phyloP scores from a whole-genome alignment of 495 filamentous ascomycete genomes.

The Penicillium goetzii region DNA sequence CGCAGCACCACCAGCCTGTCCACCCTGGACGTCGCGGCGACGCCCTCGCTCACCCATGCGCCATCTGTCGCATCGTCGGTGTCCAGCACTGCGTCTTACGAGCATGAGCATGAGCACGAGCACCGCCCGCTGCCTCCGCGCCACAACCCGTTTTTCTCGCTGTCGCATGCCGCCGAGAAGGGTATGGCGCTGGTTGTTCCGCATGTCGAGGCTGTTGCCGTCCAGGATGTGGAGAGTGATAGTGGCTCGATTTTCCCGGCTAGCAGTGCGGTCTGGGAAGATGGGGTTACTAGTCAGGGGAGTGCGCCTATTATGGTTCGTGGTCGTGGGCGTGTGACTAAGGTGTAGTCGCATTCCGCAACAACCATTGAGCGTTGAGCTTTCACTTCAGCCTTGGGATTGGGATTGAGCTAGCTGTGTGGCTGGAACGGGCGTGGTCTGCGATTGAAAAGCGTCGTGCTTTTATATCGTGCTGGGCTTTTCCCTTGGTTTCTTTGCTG shows the following conservation, averaged over 20 bases:
- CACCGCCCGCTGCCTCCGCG: slow-evolving; percentile 47
- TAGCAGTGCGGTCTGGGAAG: slow-evolving; percentile 39
- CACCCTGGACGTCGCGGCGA: slow-evolving; percentile 31
- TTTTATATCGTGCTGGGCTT: no score
- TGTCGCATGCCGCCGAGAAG: slow-evolving; percentile 39
- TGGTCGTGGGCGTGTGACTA: background rate
- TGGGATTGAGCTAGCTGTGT: background rate
- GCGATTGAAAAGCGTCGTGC: background rate
- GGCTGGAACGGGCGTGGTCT: background rate
- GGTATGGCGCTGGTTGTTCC: slow-evolving; percentile 50
- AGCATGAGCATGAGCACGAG: slow-evolving; percentile 37
- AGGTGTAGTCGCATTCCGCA: background rate
- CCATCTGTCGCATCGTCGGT: slow-evolving; percentile 52
- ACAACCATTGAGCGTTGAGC: background rate
- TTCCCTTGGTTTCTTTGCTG: no score
- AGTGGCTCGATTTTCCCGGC: slow-evolving; percentile 42
- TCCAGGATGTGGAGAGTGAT: slow-evolving; percentile 23
- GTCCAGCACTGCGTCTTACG: slow-evolving; percentile 46
- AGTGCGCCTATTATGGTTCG: slow-evolving; percentile 23
- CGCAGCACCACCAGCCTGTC: slow-evolving; percentile 43
- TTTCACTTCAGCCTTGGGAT: background rate
- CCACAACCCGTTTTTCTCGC: slow-evolving; percentile 44
- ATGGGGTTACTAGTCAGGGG: slow-evolving; percentile 17
- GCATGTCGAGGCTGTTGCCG: slow-evolving; percentile 28
- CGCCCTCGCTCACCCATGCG: slow-evolving; percentile 45